Evolutionary conservation across 352 stramenopile genomes (phyloP).

Genomic region (Globisporangium lucens): DNA sequence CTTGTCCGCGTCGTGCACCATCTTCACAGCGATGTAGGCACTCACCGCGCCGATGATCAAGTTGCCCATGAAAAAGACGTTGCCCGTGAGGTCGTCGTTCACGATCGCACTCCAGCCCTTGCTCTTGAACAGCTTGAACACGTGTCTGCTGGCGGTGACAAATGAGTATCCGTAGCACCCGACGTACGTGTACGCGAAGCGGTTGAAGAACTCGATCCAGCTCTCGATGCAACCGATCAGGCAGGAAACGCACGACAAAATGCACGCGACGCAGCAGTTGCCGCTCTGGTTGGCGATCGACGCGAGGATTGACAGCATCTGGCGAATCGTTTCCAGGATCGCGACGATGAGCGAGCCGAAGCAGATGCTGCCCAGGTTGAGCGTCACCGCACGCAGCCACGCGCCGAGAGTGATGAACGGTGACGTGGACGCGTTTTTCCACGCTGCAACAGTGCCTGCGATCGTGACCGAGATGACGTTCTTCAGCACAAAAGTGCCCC

Average conservation of each 20-base stretch:
- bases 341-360: slow-evolving; percentile 90
- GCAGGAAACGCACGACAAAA: slow-evolving; percentile 67
- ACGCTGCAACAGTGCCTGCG: slow-evolving; percentile 87
- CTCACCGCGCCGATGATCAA: slow-evolving; percentile 66
- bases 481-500: slow-evolving; percentile 78
- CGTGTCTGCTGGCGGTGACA: slow-evolving; percentile 64
- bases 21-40: slow-evolving; percentile 59
- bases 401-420: slow-evolving; percentile 76
- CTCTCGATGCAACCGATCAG: slow-evolving; percentile 80
- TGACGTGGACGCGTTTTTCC: slow-evolving; percentile 78
- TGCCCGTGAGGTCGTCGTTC: slow-evolving; percentile 85
- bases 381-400: slow-evolving; percentile 78
- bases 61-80: slow-evolving; percentile 83
- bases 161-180: slow-evolving; percentile 87
- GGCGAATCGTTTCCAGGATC: slow-evolving; percentile 82
- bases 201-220: slow-evolving; percentile 90
- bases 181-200: slow-evolving; percentile 87
- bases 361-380: slow-evolving; percentile 92
- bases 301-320: slow-evolving; percentile 65
- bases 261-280: slow-evolving; percentile 72
- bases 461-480: slow-evolving; percentile 91
- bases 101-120: slow-evolving; percentile 89
- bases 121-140: slow-evolving; percentile 75
- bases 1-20: slow-evolving; percentile 51
- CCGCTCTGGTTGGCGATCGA: slow-evolving; percentile 55